Evolutionary conservation across 805 yeast species (phyloP).

Genomic region (Brettanomyces custersianus): DNA sequence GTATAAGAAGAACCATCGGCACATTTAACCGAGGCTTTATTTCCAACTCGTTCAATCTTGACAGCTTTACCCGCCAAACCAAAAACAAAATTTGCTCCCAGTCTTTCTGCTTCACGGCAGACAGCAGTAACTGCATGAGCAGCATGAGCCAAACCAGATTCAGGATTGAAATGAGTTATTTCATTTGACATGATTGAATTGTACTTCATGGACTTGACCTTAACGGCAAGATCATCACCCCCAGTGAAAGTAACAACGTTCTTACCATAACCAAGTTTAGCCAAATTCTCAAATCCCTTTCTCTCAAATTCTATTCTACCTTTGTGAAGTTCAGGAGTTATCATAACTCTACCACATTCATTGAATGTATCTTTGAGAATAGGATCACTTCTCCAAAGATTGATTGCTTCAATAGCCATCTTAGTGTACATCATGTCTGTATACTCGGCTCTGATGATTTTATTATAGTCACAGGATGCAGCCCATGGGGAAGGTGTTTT

Average conservation of each 20-base stretch:
- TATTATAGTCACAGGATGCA: slow-evolving; percentile 34
- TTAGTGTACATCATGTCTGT: slow-evolving; percentile 10
- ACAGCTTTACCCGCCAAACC: no score
- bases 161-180: no score
- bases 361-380: slow-evolving; percentile 13
- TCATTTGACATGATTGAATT: no score
- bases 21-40: slow-evolving; percentile 20
- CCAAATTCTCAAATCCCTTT: slow-evolving; percentile 2
- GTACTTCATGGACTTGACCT: no score
- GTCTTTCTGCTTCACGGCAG: slow-evolving; percentile 18
- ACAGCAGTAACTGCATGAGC: slow-evolving; percentile 21
- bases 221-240: neutral
- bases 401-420: slow-evolving; percentile 26
- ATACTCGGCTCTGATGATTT: slow-evolving; percentile 19
- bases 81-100: slow-evolving; percentile 27
- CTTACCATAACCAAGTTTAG: neutral
- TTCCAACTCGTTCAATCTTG: slow-evolving; percentile 9
- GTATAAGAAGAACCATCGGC: slow-evolving; percentile 17
- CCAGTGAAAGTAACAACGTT: neutral
- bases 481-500: slow-evolving; percentile 28
- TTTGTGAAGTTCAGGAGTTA: neutral
- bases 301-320: slow-evolving; percentile 8
- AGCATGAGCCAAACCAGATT: slow-evolving; percentile 31
- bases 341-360: slow-evolving; percentile 1
- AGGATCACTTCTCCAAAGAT: slow-evolving; percentile 25